phyloP scores from a whole-genome alignment of 495 filamentous ascomycete species.

The Rhypophila decipiens region DNA sequence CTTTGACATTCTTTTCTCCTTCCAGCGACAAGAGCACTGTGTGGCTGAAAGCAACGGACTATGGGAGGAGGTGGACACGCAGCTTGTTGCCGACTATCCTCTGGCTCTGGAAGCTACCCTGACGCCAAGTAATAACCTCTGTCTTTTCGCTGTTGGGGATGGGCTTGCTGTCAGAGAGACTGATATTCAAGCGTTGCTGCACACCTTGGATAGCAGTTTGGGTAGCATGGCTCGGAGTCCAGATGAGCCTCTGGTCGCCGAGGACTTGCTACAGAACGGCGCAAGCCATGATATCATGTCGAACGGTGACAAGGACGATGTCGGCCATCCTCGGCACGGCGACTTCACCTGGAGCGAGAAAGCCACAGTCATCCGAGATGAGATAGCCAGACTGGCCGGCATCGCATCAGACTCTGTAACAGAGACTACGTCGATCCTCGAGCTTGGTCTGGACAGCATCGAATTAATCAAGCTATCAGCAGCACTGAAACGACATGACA shows the following conservation, averaged over 20 bases:
- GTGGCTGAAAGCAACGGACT: conserved; percentile 15
- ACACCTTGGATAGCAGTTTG: conserved; percentile 30
- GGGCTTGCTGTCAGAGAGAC: conserved; percentile 25
- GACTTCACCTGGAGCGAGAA: conserved; percentile 49
- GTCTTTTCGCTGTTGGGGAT: conserved; percentile 49
- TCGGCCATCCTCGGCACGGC: neutral
- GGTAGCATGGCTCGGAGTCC: conserved; percentile 6
- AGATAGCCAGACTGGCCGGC: conserved; percentile 56
- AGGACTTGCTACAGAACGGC: neutral
- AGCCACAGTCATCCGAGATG: conserved; percentile 44
- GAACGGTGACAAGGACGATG: neutral
- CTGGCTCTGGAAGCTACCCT: conserved; percentile 67
- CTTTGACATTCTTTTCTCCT: conserved; percentile 84
- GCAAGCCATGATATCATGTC: neutral
- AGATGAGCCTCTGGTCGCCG: too few relatives aligned
- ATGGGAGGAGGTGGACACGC: conserved; percentile 50
- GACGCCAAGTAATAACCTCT: conserved; percentile 35
- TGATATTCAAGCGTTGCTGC: conserved; percentile 30
- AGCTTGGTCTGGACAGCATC: conserved; percentile 64
- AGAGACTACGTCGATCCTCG: conserved; percentile 51
- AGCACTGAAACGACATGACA: conserved; percentile 50
- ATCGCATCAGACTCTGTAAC: conserved; percentile 41
- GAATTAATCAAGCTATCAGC: conserved; percentile 64
- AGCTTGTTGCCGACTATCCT: conserved; percentile 56
- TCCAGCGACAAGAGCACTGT: conserved; percentile 45